phyloP scores from a whole-genome alignment of 495 filamentous ascomycete species.

The Cercophora newfieldiana region DNA sequence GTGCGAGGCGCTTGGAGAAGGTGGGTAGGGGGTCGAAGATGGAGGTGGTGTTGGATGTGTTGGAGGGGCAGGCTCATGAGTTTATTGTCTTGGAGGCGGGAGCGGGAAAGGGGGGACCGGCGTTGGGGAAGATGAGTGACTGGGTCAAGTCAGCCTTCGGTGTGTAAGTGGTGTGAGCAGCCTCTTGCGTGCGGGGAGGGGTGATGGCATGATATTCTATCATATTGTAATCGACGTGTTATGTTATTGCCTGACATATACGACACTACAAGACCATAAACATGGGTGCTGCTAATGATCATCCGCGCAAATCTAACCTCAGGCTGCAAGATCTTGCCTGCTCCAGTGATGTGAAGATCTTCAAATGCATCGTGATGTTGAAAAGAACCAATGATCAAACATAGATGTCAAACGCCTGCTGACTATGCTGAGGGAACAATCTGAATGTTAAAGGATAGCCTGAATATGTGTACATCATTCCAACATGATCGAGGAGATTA shows the following conservation, averaged over 20 bases:
- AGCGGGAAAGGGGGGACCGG: conserved; percentile 19
- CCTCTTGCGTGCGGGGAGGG: not conserved
- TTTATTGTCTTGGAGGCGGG: conserved; percentile 29
- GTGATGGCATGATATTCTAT: not conserved
- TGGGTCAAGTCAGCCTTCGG: conserved; percentile 27
- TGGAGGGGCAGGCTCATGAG: conserved; percentile 27
- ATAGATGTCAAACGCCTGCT: not conserved
- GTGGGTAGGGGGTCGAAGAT: conserved; percentile 13
- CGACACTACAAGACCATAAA: not conserved
- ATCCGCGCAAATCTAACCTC: not conserved
- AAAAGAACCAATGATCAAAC: not conserved
- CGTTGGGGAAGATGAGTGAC: conserved; percentile 25
- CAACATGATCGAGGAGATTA: not conserved
- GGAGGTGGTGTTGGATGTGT: conserved; percentile 20
- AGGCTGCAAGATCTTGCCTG: not conserved
- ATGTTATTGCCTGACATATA: too few species aligned
- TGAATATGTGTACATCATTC: not conserved
- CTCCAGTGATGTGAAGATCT: not conserved
- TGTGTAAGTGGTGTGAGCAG: not conserved
- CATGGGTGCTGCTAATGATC: not conserved
- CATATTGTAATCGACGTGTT: too few species aligned
- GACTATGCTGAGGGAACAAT: not conserved
- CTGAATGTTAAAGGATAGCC: not conserved
- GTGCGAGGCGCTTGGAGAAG: conserved; percentile 16
- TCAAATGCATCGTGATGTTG: not conserved